phyloP scores from a whole-genome alignment of 2,329 filamentous ascomycete genomes.

The Exserohilum rostratum region DNA sequence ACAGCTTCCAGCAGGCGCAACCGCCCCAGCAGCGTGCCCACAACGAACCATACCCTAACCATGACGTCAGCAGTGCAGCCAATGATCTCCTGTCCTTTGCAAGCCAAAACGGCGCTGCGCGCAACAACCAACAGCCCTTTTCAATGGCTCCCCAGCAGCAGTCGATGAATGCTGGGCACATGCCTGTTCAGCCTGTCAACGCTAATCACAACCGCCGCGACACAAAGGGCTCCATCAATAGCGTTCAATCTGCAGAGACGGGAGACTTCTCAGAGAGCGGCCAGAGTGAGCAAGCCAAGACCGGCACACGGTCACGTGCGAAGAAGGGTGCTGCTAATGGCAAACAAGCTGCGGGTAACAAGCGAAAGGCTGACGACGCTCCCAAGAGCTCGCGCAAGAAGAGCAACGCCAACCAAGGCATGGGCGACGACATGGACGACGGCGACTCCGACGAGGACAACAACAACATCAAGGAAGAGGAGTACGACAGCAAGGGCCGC shows the following conservation, averaged over 20 bases:
- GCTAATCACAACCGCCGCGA: conserved; percentile 59
- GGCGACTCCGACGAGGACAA: conserved; percentile 48
- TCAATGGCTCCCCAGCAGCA: conserved; percentile 51
- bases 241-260: conserved; percentile 61
- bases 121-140: conserved; percentile 60
- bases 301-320: conserved; percentile 53
- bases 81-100: conserved; percentile 93
- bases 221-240: conserved; percentile 60
- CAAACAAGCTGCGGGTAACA: conserved; percentile 49
- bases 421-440: conserved; percentile 58
- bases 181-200: conserved; percentile 55
- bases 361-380: conserved; percentile 79
- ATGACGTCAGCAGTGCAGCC: conserved; percentile 90
- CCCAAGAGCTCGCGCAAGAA: conserved; percentile 72
- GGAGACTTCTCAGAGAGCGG: conserved; percentile 76
- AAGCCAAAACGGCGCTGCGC: conserved; percentile 64
- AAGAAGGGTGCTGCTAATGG: conserved; percentile 46
- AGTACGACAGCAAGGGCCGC: conserved; percentile 61
- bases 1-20: conserved; percentile 57
- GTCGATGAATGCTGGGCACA: conserved; percentile 52
- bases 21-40: conserved; percentile 47
- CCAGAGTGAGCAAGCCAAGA: conserved; percentile 67
- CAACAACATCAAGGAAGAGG: conserved; percentile 49
- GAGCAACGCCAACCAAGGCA: conserved; percentile 61
- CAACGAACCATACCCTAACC: conserved; percentile 76